phyloP scores from a whole-genome alignment of 73 alveolate species.

The Paramecium octaurelia region DNA sequence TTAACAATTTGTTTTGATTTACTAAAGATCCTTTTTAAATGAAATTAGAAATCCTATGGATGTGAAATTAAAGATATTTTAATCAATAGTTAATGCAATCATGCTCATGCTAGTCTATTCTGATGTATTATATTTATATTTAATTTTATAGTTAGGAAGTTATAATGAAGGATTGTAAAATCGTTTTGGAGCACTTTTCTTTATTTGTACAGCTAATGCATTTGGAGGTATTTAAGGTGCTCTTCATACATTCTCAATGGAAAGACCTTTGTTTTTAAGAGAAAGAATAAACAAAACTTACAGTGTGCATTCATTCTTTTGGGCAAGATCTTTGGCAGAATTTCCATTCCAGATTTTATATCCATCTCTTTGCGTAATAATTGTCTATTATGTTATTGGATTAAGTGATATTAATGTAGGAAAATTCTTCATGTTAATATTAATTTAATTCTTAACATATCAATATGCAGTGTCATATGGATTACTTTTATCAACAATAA shows the following conservation, averaged over 20 bases:
- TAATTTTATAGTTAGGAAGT: not conserved
- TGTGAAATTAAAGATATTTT: slow-evolving; percentile 53
- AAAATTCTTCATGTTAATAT: slow-evolving; percentile 33
- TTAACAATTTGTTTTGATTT: slow-evolving; percentile 48
- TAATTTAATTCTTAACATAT: slow-evolving; percentile 32
- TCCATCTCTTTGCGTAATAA: slow-evolving; percentile 48
- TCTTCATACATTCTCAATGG: slow-evolving; percentile 65
- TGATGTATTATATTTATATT: not conserved
- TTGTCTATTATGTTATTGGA: slow-evolving; percentile 57
- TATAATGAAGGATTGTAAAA: slow-evolving; percentile 48
- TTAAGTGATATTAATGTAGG: slow-evolving; percentile 29
- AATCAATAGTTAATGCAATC: slow-evolving; percentile 64
- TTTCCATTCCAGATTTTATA: slow-evolving; percentile 65
- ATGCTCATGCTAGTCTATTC: slow-evolving; percentile 62
- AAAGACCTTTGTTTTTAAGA: slow-evolving; percentile 76
- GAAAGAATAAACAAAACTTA: slow-evolving; percentile 72
- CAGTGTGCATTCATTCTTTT: slow-evolving; percentile 62
- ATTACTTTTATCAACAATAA: slow-evolving; percentile 44
- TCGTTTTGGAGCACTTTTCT: slow-evolving; percentile 64
- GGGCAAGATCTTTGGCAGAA: slow-evolving; percentile 70
- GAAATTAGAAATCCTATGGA: slow-evolving; percentile 67
- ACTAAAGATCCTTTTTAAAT: slow-evolving; percentile 47
- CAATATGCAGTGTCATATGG: slow-evolving; percentile 59
- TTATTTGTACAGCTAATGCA: slow-evolving; percentile 56
- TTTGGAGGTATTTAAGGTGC: slow-evolving; percentile 60